Percentiles rank a stretch among this genome's conserved stretches.
Evolutionary conservation across 805 yeast genomes (phyloP).

Genomic region (Saturnispora zaruensis): DNA sequence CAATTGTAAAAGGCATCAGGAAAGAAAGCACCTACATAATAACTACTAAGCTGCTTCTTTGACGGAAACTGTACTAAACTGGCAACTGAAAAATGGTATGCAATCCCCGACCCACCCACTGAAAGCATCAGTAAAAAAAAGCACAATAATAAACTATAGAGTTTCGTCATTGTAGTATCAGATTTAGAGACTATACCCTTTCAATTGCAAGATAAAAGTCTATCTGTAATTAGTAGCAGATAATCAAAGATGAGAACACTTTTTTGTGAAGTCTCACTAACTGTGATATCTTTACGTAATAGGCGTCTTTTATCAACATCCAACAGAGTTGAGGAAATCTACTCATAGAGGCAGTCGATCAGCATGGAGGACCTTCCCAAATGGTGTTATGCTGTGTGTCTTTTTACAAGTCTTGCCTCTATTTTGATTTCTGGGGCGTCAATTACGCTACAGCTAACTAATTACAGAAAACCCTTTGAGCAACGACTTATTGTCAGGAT

Average conservation of each 20-base stretch:
- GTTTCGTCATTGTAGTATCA: neutral
- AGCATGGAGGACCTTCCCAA: neutral
- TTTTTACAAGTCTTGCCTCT: constrained; percentile 21
- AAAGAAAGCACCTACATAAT: constrained; percentile 56
- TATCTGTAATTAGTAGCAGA: neutral
- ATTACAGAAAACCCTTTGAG: constrained; percentile 82
- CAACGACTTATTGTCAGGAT: constrained; percentile 82
- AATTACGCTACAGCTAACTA: constrained; percentile 46
- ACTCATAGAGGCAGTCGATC: neutral
- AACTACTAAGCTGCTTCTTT: constrained; percentile 5
- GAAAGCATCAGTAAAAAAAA: neutral
- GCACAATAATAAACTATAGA: neutral
- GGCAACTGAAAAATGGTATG: constrained; percentile 32
- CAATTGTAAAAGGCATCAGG: constrained; percentile 66
- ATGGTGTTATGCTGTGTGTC: neutral
- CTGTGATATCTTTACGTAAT: neutral
- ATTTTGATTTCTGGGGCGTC: constrained; percentile 35
- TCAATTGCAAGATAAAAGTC: neutral
- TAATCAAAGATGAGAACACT: neutral
- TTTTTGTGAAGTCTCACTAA: neutral
- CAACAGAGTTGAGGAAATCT: neutral
- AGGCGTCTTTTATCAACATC: neutral
- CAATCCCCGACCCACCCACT: constrained; percentile 20
- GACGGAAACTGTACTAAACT: constrained; percentile 18
- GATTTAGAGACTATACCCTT: neutral